Percentiles rank a stretch among this genome's conserved stretches.
These are phyloP conservation scores for Fusarium domesticum DNA, from an alignment of 2,329 filamentous ascomycete genomes.

Conservation along the genomic window DNA sequence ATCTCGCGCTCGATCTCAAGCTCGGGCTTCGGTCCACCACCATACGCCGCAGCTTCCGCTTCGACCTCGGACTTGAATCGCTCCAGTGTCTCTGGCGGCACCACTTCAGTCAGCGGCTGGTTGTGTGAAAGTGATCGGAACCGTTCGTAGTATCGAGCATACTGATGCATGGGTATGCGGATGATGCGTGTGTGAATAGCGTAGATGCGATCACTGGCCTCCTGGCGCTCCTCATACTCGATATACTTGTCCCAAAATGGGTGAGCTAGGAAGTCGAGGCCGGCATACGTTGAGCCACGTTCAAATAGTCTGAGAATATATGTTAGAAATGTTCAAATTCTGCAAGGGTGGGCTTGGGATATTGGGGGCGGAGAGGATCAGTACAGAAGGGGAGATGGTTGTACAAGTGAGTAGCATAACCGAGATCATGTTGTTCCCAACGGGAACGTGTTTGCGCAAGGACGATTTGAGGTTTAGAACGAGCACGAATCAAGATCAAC, in stretches of 20 bases:
- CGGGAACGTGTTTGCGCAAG: conserved; percentile 34
- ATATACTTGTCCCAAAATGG: conserved; percentile 99
- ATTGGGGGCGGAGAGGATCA: conserved; percentile 46
- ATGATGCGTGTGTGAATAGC: conserved; percentile 79
- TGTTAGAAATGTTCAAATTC: conserved; percentile 28
- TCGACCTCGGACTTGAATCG: conserved; percentile 72
- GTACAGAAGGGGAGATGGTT: conserved; percentile 54
- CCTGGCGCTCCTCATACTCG: conserved; percentile 90
- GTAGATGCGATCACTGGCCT: conserved; percentile 81
- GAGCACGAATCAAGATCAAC: conserved; percentile 42
- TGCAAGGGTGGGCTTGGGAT: conserved; percentile 35
- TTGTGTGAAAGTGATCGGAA: conserved; percentile 75
- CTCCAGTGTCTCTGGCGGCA: conserved; percentile 63
- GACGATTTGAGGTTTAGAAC: conserved; percentile 41
- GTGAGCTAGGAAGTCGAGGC: conserved; percentile 89
- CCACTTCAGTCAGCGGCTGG: conserved; percentile 70
- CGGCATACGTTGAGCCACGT: conserved; percentile 77
- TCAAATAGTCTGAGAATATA: conserved; percentile 77
- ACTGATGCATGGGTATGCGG: conserved; percentile 91
- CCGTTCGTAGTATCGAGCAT: conserved; percentile 89
- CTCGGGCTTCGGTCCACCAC: conserved; percentile 58
- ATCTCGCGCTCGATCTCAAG: conserved; percentile 81
- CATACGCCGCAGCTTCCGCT: conserved; percentile 55
- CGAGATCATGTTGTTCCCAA: conserved; percentile 40
- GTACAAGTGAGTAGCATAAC: conserved; percentile 51